phyloP scores from a whole-genome alignment of 2,329 filamentous ascomycete species.

The Colletotrichum godetiae region DNA sequence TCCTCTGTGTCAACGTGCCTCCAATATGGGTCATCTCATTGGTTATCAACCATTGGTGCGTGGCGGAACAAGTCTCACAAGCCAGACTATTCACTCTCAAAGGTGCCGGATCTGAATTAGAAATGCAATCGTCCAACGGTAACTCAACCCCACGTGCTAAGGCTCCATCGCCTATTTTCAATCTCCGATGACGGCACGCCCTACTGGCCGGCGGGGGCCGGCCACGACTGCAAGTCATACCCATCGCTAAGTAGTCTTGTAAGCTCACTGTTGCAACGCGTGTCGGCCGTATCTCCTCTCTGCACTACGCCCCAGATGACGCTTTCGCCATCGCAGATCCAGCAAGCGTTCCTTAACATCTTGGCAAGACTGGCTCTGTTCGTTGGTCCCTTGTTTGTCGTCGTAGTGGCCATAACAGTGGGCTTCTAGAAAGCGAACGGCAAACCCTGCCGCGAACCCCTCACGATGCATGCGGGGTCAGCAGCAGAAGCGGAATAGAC shows the following conservation, averaged over 20 bases:
- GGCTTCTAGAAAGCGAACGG: slow-evolving; percentile 22
- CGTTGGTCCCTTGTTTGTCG: slow-evolving; percentile 4
- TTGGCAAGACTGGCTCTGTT: slow-evolving; percentile 6
- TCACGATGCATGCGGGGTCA: slow-evolving; percentile 17
- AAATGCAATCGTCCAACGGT: slow-evolving; percentile 31
- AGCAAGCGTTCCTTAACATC: slow-evolving; percentile 3
- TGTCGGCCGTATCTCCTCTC: slow-evolving; percentile 19
- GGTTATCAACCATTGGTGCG: slow-evolving; percentile 1
- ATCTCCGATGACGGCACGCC: slow-evolving; percentile 34
- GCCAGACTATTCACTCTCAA: slow-evolving; percentile 11
- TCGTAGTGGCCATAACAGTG: not conserved
- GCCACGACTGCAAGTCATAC: slow-evolving; percentile 19
- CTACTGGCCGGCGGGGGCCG: not conserved
- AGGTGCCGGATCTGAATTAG: slow-evolving; percentile 8
- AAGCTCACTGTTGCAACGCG: not conserved
- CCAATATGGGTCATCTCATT: slow-evolving; percentile 11
- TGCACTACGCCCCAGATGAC: not conserved
- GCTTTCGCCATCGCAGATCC: slow-evolving; percentile 21
- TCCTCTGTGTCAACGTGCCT: not conserved
- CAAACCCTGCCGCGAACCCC: slow-evolving; percentile 17
- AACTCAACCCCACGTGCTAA: slow-evolving; percentile 25
- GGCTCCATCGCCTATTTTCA: slow-evolving; percentile 19
- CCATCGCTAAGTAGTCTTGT: slow-evolving; percentile 18
- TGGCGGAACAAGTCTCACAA: slow-evolving; percentile 13
- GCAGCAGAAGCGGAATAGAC: slow-evolving; percentile 10